phyloP scores from a whole-genome alignment of 2,329 filamentous ascomycete genomes.

The Apiospora malaysiana region DNA sequence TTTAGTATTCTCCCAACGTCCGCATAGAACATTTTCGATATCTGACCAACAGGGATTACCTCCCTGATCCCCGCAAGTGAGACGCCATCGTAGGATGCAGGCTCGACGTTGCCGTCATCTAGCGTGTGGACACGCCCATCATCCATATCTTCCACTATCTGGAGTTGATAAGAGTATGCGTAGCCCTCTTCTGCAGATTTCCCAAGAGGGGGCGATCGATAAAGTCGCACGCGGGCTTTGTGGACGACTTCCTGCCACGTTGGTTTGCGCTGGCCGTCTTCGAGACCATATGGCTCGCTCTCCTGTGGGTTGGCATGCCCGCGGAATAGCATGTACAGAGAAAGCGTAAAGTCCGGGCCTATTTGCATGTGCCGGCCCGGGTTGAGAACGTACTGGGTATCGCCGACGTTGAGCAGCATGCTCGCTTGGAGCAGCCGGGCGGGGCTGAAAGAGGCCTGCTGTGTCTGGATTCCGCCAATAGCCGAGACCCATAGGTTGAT shows the following conservation, averaged over 20 bases:
- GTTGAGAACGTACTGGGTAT: conserved; percentile 77
- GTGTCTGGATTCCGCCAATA: conserved; percentile 83
- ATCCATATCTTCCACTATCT: conserved; percentile 81
- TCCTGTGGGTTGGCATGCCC: conserved; percentile 69
- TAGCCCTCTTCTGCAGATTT: conserved; percentile 16
- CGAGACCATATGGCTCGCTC: conserved; percentile 52
- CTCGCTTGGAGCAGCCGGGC: conserved; percentile 92
- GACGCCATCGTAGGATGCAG: conserved; percentile 48
- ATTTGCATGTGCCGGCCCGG: conserved; percentile 75
- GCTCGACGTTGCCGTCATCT: conserved; percentile 36
- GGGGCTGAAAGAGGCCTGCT: conserved; percentile 85
- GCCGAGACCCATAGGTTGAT: conserved; percentile 94
- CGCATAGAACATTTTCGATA: conserved; percentile 93
- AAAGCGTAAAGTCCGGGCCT: conserved; percentile 84
- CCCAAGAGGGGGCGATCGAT: conserved; percentile 62
- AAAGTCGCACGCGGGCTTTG: conserved; percentile 84
- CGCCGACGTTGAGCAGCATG: conserved; percentile 85
- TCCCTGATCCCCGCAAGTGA: conserved; percentile 56
- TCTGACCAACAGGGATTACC: conserved; percentile 58
- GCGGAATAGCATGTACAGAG: conserved; percentile 93
- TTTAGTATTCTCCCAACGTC: conserved; percentile 90
- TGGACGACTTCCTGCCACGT: conserved; percentile 98
- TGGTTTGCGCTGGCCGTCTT: conserved; percentile 65
- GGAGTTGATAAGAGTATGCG: conserved; percentile 73
- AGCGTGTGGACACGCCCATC: conserved; percentile 60